Base-by-base conservation (phyloP, 371 early-diverging fungal genomes). In the Blyttiomyces sp. region DNA sequence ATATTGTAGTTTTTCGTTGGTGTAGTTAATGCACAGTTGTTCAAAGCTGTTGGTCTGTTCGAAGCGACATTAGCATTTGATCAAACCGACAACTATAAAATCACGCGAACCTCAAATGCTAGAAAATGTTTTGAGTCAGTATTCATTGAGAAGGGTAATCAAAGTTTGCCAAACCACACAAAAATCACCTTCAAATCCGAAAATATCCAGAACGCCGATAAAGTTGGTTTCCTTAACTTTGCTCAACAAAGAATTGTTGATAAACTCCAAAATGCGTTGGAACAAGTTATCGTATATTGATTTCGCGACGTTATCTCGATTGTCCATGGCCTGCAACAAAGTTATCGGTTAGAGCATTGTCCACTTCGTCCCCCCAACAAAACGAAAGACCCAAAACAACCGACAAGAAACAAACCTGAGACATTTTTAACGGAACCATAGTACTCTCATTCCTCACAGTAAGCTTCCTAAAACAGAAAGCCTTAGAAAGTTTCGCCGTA, bases 121-220 rank as follows among this genome's bases (percentile, higher is more conserved):
- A 36, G 24, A 48, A 48, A 57, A 26, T 24, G 2, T 21, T 27
- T 13, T 39, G 39, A n/a, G n/a, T n/a, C n/a, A n/a, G n/a, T n/a
- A n/a, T n/a, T 34, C 26, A 9, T n/a, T 33, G 49, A 11, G 32
- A 11, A 39, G 39, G 13, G 9, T 35, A 51, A 16, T 53, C 39
- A 36, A 42, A 46, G 16, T 34, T 43, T 53, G 23, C 16, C 24
- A 16, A n/a, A n/a, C n/a, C n/a, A n/a, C n/a, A n/a, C n/a, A n/a
- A 35, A 59, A 31, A 27, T n/a, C 5, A 64, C 59, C 69, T 74
- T 75, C 88, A 73, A 88, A 88, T 28, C 88, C 88, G 54, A 85
- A 86, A 58, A 88, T 88, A 69, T 88, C 88, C n/a, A 88, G 68
- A 9, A 88, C 80, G 13, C 86, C 86, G 35, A 86, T 80, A 57